Conservation (phyloP, 495 filamentous ascomycete genomes). For the Aspergillus olivimuriae region DNA sequence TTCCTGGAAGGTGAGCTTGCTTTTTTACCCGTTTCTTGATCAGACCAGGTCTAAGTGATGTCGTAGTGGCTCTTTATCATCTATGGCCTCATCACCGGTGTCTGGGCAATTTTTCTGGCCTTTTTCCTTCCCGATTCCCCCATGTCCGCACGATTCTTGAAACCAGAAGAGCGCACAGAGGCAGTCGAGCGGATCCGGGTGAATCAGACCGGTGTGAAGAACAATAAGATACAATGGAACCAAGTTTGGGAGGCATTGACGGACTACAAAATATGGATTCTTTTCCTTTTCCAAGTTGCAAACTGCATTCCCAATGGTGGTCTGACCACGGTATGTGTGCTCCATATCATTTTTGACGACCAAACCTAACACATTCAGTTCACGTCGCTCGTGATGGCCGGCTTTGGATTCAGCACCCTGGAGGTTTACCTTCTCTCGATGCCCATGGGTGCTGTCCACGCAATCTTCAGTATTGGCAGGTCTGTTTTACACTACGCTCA, state of each 20-base stretch:
- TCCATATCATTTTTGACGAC: no score
- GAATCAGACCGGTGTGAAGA: slow-evolving; percentile 35
- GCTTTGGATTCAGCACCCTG: not conserved
- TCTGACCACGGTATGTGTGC: slow-evolving; percentile 14
- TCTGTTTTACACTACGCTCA: not conserved
- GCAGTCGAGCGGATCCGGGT: slow-evolving; percentile 19
- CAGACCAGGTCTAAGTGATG: no score
- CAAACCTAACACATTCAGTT: no score
- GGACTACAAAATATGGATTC: slow-evolving; percentile 31
- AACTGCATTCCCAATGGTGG: slow-evolving; percentile 23
- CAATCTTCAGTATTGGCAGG: not conserved
- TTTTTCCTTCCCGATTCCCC: slow-evolving; percentile 7
- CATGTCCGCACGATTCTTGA: slow-evolving; percentile 19
- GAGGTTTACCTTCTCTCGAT: not conserved
- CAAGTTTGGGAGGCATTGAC: slow-evolving; percentile 41
- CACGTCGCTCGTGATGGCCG: not conserved
- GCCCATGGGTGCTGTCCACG: not conserved
- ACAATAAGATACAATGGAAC: slow-evolving; percentile 41
- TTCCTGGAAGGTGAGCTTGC: not conserved
- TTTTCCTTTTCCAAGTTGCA: slow-evolving; percentile 7
- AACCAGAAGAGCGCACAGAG: slow-evolving; percentile 18
- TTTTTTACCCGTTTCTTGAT: no score
- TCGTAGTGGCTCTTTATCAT: slow-evolving; percentile 10
- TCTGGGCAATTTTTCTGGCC: slow-evolving; percentile 5
- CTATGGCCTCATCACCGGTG: slow-evolving; percentile 8